Conservation (phyloP, 768 basidiomycete species). For the Boletus rubescentipes region DNA sequence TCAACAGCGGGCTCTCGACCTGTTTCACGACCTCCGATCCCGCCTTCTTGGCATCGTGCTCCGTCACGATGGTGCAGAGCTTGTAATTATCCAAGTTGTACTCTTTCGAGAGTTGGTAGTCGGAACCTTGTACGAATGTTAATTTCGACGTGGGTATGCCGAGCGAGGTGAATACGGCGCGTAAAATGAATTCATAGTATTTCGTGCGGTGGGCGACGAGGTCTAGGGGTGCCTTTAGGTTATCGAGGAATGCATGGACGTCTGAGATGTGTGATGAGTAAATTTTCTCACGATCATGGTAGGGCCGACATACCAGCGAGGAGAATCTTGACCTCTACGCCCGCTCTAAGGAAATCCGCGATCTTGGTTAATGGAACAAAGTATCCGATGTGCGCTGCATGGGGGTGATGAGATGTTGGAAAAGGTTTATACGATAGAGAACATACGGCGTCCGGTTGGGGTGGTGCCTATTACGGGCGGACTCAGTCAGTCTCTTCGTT, state of each 20-base stretch:
- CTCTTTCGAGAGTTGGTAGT: constrained; percentile 87
- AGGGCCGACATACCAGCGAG: constrained; percentile 58
- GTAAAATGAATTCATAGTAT: constrained; percentile 85
- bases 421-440: not conserved
- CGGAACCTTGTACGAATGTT: constrained; percentile 83
- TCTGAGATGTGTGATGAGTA: constrained; percentile 43
- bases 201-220: constrained; percentile 84
- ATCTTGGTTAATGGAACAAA: constrained; percentile 95
- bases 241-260: constrained; percentile 96
- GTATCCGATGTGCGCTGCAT: constrained; percentile 91
- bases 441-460: constrained; percentile 90
- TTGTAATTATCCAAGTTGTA: constrained; percentile 96
- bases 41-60: constrained; percentile 97
- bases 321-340: constrained; percentile 83
- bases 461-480: constrained; percentile 66
- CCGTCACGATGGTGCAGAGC: constrained; percentile 86
- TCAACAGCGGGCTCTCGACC: constrained; percentile 86
- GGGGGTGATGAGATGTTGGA: not conserved
- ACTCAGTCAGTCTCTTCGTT: not conserved
- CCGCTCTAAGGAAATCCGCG: constrained; percentile 91
- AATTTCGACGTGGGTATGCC: constrained; percentile 88
- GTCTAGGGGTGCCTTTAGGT: constrained; percentile 92
- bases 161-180: constrained; percentile 81
- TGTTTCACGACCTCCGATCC: constrained; percentile 99
- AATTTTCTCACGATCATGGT: not conserved